These are phyloP conservation scores for Backusella parvicylindrica DNA, from an alignment of 192 early-diverging fungal genomes.

Conservation along the genomic window DNA sequence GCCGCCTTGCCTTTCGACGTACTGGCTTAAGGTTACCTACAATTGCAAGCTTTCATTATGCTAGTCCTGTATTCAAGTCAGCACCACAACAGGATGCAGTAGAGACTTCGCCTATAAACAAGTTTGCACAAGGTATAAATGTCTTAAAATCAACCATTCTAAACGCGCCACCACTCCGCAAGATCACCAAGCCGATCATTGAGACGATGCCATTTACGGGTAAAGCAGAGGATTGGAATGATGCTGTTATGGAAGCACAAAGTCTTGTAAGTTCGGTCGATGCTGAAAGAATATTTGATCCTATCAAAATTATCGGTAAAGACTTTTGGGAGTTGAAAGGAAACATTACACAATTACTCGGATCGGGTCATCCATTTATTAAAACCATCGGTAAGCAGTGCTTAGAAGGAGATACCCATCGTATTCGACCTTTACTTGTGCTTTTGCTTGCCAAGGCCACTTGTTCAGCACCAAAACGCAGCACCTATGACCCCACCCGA, in stretches of 20 bases:
- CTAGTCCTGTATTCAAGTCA: background rate
- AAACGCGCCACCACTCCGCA: slow-evolving; percentile 5
- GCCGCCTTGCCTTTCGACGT: background rate
- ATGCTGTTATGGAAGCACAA: slow-evolving; percentile 50
- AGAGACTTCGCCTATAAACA: slow-evolving; percentile 17
- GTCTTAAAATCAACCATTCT: slow-evolving; percentile 22
- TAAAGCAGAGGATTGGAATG: slow-evolving; percentile 39
- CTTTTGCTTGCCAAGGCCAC: slow-evolving; percentile 88
- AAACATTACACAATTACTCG: slow-evolving; percentile 83
- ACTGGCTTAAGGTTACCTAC: background rate
- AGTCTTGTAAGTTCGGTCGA: slow-evolving; percentile 36
- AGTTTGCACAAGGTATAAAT: slow-evolving; percentile 24
- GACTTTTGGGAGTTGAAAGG: slow-evolving; percentile 82
- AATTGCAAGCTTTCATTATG: background rate
- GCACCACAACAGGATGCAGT: background rate
- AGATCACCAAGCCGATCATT: slow-evolving; percentile 21
- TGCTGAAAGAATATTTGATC: slow-evolving; percentile 53
- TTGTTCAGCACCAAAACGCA: slow-evolving; percentile 53
- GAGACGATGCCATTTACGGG: slow-evolving; percentile 30
- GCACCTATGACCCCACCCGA: slow-evolving; percentile 16
- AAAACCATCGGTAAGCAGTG: slow-evolving; percentile 89
- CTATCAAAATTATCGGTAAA: slow-evolving; percentile 73
- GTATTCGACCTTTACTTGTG: slow-evolving; percentile 89
- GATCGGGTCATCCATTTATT: slow-evolving; percentile 85
- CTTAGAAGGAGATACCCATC: slow-evolving; percentile 81